Evolutionary conservation across 495 filamentous ascomycete species (phyloP).

Genomic region (Podospora australis): DNA sequence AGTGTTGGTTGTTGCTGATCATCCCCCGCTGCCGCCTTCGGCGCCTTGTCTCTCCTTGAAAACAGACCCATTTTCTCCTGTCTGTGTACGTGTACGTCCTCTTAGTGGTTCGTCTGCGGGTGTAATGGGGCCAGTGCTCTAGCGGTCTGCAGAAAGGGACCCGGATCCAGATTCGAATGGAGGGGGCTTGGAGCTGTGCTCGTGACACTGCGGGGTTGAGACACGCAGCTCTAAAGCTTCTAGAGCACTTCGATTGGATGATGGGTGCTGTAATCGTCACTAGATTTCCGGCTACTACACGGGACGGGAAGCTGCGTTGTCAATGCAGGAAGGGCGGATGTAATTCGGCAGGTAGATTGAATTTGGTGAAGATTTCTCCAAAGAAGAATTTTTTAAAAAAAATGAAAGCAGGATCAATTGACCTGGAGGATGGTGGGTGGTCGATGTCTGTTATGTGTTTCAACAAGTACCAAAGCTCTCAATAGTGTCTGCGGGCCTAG

Average conservation of each 20-base stretch:
- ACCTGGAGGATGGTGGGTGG: too few species aligned
- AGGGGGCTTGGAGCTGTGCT: slow-evolving; percentile 2
- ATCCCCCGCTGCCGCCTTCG: slow-evolving; percentile 31
- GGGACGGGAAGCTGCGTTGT: background rate
- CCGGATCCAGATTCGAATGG: slow-evolving; percentile 10
- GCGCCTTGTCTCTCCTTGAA: slow-evolving; percentile 41
- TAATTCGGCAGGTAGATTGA: too few species aligned
- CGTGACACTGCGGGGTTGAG: slow-evolving; percentile 17
- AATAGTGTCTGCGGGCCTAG: background rate
- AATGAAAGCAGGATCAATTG: too few species aligned
- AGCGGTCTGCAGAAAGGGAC: slow-evolving; percentile 12
- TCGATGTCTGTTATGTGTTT: too few species aligned
- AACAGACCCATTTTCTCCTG: slow-evolving; percentile 45
- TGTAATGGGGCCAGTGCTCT: slow-evolving; percentile 14
- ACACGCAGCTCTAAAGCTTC: background rate
- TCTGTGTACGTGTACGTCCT: slow-evolving; percentile 4
- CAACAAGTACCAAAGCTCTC: too few species aligned
- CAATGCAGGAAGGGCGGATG: background rate
- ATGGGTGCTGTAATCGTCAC: background rate
- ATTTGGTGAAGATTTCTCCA: too few species aligned
- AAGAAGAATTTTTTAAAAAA: too few species aligned
- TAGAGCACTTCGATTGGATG: slow-evolving; percentile 14
- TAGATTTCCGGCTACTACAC: too few species aligned
- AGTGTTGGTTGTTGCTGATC: slow-evolving; percentile 24
- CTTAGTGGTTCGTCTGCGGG: slow-evolving; percentile 7